These are phyloP conservation scores for Phaeosphaeriaceae sp. DNA, from an alignment of 2,329 filamentous ascomycete genomes.

Conservation along the genomic window DNA sequence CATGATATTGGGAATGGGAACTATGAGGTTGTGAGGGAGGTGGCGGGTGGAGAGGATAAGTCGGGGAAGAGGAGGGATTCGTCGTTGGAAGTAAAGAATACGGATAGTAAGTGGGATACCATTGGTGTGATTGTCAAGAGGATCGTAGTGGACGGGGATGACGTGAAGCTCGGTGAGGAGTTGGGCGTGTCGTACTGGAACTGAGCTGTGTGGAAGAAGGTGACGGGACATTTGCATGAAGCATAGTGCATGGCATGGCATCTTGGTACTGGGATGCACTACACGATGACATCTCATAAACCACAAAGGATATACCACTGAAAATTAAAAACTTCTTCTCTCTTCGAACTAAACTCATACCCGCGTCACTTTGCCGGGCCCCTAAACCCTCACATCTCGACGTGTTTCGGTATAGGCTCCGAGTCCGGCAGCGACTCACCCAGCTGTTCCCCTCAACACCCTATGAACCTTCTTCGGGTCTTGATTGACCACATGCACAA, in stretches of 20 bases:
- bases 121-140: slow-evolving; percentile 43
- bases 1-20: slow-evolving; percentile 38
- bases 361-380: background rate
- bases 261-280: background rate
- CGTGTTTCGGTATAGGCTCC: background rate
- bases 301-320: background rate
- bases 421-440: background rate
- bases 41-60: slow-evolving; percentile 31
- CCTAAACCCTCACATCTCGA: background rate
- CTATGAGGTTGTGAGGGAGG: slow-evolving; percentile 42
- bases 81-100: slow-evolving; percentile 36
- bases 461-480: background rate
- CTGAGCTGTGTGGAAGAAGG: slow-evolving; percentile 3
- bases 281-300: background rate
- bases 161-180: slow-evolving; percentile 41
- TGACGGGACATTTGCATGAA: background rate
- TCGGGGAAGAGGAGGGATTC: slow-evolving; percentile 41
- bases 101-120: slow-evolving; percentile 43
- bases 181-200: slow-evolving; percentile 40
- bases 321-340: background rate
- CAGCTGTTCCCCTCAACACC: background rate
- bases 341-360: background rate
- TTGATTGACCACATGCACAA: background rate
- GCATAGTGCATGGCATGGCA: background rate
- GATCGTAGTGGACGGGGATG: slow-evolving; percentile 35